A percentile compares a stretch with the other conserved stretches of the same genome.
These are phyloP conservation scores for Tolypocladium ophioglossoides DNA, from an alignment of 2,329 filamentous ascomycete species.

Conservation along the genomic window DNA sequence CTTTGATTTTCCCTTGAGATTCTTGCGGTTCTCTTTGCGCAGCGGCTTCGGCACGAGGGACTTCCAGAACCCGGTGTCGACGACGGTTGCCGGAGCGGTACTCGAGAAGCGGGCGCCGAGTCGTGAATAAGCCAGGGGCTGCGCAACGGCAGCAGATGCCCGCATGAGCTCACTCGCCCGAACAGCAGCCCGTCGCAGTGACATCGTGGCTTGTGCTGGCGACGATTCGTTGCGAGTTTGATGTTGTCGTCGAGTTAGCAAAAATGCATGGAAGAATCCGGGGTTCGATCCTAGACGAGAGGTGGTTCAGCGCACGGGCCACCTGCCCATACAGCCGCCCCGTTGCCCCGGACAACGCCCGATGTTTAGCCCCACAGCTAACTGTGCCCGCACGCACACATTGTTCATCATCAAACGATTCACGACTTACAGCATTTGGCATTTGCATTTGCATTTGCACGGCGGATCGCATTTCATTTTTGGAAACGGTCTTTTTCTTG, in stretches of 20 bases:
- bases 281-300: not conserved
- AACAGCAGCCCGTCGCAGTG: conserved; percentile 1
- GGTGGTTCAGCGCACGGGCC: not conserved
- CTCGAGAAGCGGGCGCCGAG: conserved; percentile 19
- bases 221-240: not conserved
- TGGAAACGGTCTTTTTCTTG: conserved; percentile 9
- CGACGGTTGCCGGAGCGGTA: conserved; percentile 36
- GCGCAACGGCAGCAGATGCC: not conserved
- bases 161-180: not conserved
- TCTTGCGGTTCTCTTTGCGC: conserved; percentile 31
- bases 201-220: conserved; percentile 4
- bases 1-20: conserved; percentile 37
- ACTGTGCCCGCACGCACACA: not conserved
- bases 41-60: conserved; percentile 59
- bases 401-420: conserved; percentile 5
- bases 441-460: conserved; percentile 10
- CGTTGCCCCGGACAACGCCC: conserved; percentile 28
- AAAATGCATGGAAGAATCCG: not conserved
- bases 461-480: conserved; percentile 12
- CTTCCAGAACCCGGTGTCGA: conserved; percentile 55
- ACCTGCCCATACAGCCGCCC: not conserved
- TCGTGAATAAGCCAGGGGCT: not conserved
- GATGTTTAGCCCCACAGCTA: conserved; percentile 18
- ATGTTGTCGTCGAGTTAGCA: not conserved
- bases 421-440: conserved; percentile 7